Base-by-base conservation (phyloP, 2,329 filamentous ascomycete genomes). In the Anisogramma anomala region DNA sequence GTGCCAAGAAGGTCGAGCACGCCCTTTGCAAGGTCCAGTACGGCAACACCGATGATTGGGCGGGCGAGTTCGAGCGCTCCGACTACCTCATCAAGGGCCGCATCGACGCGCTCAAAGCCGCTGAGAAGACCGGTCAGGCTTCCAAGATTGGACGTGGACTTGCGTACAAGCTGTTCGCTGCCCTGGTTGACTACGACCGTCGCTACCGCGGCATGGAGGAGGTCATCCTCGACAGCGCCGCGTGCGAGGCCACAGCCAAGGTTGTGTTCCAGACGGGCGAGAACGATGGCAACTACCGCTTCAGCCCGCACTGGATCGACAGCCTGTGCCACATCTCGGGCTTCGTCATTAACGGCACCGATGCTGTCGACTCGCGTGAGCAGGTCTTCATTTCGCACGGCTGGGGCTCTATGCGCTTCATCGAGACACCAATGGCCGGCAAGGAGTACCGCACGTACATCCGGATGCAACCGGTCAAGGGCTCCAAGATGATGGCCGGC, bases 81-180 rank as follows among this genome's bases (percentile, higher is more conserved):
- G 69, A 71, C 50, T 85, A 87, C 55, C 67, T 86, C 26, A 76
- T 89, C 55, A 74, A 77, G 52, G 69, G 67, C 17, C 73, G 77
- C 42, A 69, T 81, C 41, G 66, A 77, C 15, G 60, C 66, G 19
- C 68, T 81, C 3, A 63, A 69, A 50, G 63, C 73, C 47, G 79
- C 76, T 45, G 79, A 82, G 41, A 63, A 73, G 51, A 69, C 66
- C 25, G 82, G 82, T 28, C 71, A 73, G 42, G 80, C 81, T 20
- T 81, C 82, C 56, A 82, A 83, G 61, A 73, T 87, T 47, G 74
- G 81, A 36, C 77, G 81, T 19, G 81, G 81, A 25, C 74, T 87
- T 64, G 79, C 81, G 11, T 91, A 91, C 70, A 88, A 87, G 62
- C 70, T 76, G 1, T 75, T 76, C 50, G 52, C 58, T 9, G 67